phyloP scores from a whole-genome alignment of 2,329 filamentous ascomycete genomes.

The Anisogramma anomala region DNA sequence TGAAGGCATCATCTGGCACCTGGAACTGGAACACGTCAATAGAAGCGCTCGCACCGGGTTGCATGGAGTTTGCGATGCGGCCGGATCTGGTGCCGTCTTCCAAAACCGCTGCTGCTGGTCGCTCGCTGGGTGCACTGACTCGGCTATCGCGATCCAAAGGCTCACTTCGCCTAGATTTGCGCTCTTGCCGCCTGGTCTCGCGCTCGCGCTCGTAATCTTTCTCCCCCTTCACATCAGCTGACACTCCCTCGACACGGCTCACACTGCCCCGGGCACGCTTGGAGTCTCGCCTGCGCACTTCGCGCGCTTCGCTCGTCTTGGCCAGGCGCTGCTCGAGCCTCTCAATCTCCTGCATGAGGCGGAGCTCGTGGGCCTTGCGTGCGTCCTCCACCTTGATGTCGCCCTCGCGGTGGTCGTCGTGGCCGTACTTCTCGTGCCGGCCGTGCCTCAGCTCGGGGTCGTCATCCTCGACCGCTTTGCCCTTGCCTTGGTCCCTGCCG shows the following conservation, averaged over 20 bases:
- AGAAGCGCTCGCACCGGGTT: conserved; percentile 20
- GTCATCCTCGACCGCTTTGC: conserved; percentile 12
- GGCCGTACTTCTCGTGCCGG: conserved; percentile 16
- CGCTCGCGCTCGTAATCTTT: conserved; percentile 22
- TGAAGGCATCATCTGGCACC: conserved; percentile 41
- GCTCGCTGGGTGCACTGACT: conserved; percentile 18
- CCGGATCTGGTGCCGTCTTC: conserved; percentile 19
- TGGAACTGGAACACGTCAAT: conserved; percentile 50
- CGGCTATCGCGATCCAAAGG: conserved; percentile 13
- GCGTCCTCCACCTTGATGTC: conserved; percentile 15
- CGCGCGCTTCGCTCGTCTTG: conserved; percentile 18
- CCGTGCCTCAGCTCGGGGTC: conserved; percentile 18
- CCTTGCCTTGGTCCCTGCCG: conserved; percentile 19
- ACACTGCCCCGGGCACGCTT: conserved; percentile 6
- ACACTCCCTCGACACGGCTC: neutral
- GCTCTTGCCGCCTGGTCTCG: conserved; percentile 19
- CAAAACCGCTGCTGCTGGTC: conserved; percentile 15
- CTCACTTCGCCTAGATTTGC: conserved; percentile 12
- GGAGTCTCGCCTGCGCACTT: conserved; percentile 15
- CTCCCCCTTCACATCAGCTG: conserved; percentile 19
- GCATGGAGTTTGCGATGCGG: conserved; percentile 18
- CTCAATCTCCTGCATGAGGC: conserved; percentile 13
- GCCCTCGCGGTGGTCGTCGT: conserved; percentile 17
- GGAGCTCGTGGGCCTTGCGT: conserved; percentile 18
- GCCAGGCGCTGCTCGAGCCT: conserved; percentile 10